Base-by-base conservation (phyloP, 805 yeast species). In the Wickerhamiella occidentalis region DNA sequence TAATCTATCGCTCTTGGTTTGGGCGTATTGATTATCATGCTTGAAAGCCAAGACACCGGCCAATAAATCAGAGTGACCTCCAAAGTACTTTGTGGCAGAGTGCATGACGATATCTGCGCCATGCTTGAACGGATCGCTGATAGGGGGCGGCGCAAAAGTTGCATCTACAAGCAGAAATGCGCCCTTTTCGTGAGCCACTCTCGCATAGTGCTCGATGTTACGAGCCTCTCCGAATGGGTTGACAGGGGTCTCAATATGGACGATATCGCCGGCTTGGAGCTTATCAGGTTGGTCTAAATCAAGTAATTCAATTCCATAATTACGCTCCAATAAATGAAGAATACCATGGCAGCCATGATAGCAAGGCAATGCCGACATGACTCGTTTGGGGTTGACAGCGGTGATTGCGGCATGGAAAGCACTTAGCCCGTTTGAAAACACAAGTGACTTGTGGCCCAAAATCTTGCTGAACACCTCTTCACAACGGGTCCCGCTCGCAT, bases 71-170 rank as follows among this genome's bases (percentile, higher is more conserved):
- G 94, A 84, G 65, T 88, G 96, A n/a, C 97, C 96, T 36, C 95
- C 96, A 60, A 86, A 82, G 66, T 82, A 90, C 63, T 88, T 88
- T 0, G 96, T 88, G 1, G 87, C 95, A 1, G 96, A 85, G 64
- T 88, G 96, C 76, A 90, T 69, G n/a, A 90, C 79, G 55, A 86
- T 67, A 64, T 90, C 96, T 26, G 82, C 95, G 44, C 90, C 95
- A 58, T 76, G 81, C 36, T 72, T 72, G 66, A 86, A 85, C 4
- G 94, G 90, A 53, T 85, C 76, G 57, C 78, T 82, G 51, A 87
- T 66, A 15, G 95, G 95, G 12, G 94, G 94, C 18, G 96, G 95
- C 8, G 95, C 96, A 66, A 90, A 85, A 0, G 96, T 90, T 5
- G 95, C 74, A 64, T 88, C 97, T 13, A 85, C 79, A 22, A 78